phyloP scores from a whole-genome alignment of 2,329 filamentous ascomycete species.

The Arthroderma sp. region DNA sequence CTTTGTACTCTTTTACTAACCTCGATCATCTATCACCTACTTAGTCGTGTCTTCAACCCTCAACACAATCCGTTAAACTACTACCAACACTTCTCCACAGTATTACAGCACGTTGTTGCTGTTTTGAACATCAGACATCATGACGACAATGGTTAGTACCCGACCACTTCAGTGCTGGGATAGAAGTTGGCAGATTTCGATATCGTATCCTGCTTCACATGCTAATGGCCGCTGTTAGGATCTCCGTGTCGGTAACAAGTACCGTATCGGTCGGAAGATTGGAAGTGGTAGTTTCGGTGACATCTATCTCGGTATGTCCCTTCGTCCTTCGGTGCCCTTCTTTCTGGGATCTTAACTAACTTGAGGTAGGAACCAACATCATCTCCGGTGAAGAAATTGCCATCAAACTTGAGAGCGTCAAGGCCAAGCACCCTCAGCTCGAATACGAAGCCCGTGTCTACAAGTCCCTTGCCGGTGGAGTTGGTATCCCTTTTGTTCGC shows the following conservation, averaged over 20 bases:
- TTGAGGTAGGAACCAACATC: slow-evolving; percentile 73
- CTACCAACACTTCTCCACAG: no score
- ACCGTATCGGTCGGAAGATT: slow-evolving; percentile 98
- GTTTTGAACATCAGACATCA: slow-evolving; percentile 22
- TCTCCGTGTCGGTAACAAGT: slow-evolving; percentile 98
- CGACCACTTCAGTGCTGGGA: background rate
- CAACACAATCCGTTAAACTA: no score
- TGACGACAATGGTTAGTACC: slow-evolving; percentile 51
- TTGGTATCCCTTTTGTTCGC: slow-evolving; percentile 95
- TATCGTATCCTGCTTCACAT: background rate
- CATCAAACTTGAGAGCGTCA: slow-evolving; percentile 98
- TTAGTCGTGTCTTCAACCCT: no score
- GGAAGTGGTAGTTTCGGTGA: slow-evolving; percentile 96
- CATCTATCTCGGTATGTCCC: slow-evolving; percentile 66
- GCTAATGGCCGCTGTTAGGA: slow-evolving; percentile 48
- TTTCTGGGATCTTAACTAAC: background rate
- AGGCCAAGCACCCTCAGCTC: slow-evolving; percentile 97
- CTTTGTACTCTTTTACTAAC: no score
- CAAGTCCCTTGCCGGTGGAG: slow-evolving; percentile 80
- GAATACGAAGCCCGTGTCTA: slow-evolving; percentile 94
- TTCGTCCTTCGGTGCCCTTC: slow-evolving; percentile 11
- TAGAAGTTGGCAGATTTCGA: background rate
- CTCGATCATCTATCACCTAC: no score
- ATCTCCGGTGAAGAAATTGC: slow-evolving; percentile 99
- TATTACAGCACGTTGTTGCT: background rate